Conservation (phyloP, 2,329 filamentous ascomycete species). For the Malbranchea zuffiana region DNA sequence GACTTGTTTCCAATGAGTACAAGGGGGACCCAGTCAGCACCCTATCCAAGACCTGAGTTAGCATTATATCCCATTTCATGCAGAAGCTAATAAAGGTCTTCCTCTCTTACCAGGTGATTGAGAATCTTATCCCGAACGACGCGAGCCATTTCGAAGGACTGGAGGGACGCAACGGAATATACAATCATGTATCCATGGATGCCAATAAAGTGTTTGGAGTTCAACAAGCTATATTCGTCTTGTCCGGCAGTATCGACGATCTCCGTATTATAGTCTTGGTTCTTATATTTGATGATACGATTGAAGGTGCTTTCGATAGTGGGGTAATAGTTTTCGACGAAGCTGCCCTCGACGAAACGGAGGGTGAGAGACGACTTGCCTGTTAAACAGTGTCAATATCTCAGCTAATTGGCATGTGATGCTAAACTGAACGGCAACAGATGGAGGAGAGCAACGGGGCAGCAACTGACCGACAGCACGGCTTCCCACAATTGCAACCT, state of each 20-base stretch:
- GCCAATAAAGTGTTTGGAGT: constrained; percentile 97
- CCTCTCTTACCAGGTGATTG: constrained; percentile 66
- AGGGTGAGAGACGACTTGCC: constrained; percentile 97
- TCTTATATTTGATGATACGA: constrained; percentile 85
- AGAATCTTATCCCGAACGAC: constrained; percentile 96
- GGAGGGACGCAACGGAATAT: constrained; percentile 88
- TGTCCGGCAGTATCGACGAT: constrained; percentile 97
- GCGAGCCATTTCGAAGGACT: constrained; percentile 94
- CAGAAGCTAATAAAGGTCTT: neutral
- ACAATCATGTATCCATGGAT: constrained; percentile 98
- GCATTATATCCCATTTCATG: neutral
- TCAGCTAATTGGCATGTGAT: neutral
- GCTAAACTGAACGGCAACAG: neutral
- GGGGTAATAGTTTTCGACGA: constrained; percentile 97
- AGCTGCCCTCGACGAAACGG: constrained; percentile 93
- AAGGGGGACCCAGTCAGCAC: constrained; percentile 82
- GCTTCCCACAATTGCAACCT: constrained; percentile 92
- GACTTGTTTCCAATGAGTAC: constrained; percentile 96
- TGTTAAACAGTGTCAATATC: constrained; percentile 30
- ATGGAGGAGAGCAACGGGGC: neutral
- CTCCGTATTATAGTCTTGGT: constrained; percentile 87
- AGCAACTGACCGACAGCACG: constrained; percentile 65
- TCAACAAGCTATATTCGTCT: constrained; percentile 98
- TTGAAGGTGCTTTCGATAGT: constrained; percentile 99
- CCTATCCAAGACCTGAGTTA: constrained; percentile 42